Evolutionary conservation across 192 early-diverging fungal species (phyloP), one percentile per base, ranked within the genome.

Genomic region (Linnemannia hyalina): DNA sequence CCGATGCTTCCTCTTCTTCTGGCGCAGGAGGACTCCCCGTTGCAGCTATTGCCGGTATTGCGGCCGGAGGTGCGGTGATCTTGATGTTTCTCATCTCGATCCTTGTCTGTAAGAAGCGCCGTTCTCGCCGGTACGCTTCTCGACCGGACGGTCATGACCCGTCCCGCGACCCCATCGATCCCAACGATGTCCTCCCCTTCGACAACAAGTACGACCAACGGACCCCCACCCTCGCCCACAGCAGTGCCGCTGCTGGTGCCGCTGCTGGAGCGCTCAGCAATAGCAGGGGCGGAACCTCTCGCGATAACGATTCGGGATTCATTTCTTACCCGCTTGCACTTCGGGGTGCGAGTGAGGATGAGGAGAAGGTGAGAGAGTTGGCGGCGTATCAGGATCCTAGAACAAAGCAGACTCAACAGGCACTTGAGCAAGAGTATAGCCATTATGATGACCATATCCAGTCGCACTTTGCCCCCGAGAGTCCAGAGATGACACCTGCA

Each of bases 111-210:
- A 86, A 75, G 72, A 76, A 69, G 35, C 60, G 75, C 4, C 74
- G 84, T 23, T 49, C 63, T 11, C 47, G 44, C 32, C 47, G 22
- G 13, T 86, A 86, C 36, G 74, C 78, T 1, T 75, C 76, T 36
- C 74, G 75, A 9, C 40, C 73, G 8, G 36, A 41, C 11, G 47
- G 57, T 1, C 70, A 81, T 44, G 84, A 86, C 75, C 84, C 79
- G 18, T 77, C 70, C 22, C 79, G 84, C 36, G 84, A 86, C 26
- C 84, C 84, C 22, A 86, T 86, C 69, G 73, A 86, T 32, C 84
- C 84, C 5, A 80, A 80, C 73, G 84, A 81, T 38, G 80, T 86
- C 20, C 80, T 78, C 44, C 79, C 84, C 4, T 46, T 20, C 16
- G 73, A 76, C 15, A 76, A 69, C 81, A 82, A 82, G 69, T 72